Evolutionary conservation across 1,284 basidiomycete species (phyloP).

Genomic region (Laetiporus sulphureus): DNA sequence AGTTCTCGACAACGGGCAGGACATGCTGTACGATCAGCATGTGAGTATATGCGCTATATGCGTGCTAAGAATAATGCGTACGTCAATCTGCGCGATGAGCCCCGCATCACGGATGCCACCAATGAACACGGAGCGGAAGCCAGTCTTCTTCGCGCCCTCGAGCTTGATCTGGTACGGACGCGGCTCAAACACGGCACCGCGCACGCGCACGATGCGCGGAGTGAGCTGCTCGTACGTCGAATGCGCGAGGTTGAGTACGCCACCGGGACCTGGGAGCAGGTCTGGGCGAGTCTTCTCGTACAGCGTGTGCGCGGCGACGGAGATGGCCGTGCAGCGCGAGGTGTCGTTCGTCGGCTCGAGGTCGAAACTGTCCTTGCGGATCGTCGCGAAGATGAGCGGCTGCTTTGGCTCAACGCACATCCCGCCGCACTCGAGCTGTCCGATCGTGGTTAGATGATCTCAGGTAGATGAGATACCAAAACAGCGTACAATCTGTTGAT

Average conservation of each 20-base stretch:
- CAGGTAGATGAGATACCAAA: background rate
- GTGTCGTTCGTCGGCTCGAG: slow-evolving; percentile 1
- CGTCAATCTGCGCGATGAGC: slow-evolving; percentile 4
- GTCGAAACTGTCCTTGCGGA: slow-evolving; percentile 6
- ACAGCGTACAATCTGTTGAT: slow-evolving; percentile 2
- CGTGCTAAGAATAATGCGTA: background rate
- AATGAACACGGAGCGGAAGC: slow-evolving; percentile 4
- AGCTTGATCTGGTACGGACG: slow-evolving; percentile 5
- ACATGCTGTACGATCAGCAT: background rate
- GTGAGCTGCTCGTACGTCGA: slow-evolving; percentile 4
- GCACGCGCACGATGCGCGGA: slow-evolving; percentile 1
- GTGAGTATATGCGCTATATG: background rate
- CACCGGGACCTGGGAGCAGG: slow-evolving; percentile 5
- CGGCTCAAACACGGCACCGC: slow-evolving; percentile 5
- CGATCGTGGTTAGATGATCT: background rate
- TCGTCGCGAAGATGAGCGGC: slow-evolving; percentile 3
- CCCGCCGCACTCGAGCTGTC: slow-evolving; percentile 5
- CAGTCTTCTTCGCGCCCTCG: slow-evolving; percentile 4
- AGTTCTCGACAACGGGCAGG: background rate
- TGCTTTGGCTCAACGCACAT: slow-evolving; percentile 4
- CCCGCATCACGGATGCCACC: slow-evolving; percentile 4
- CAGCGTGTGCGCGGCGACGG: slow-evolving; percentile 6
- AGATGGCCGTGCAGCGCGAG: slow-evolving; percentile 2
- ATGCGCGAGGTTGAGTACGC: slow-evolving; percentile 3
- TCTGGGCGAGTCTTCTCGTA: slow-evolving; percentile 8